Evolutionary conservation across 352 stramenopile species (phyloP).

Genomic region (Phytopythium litorale): DNA sequence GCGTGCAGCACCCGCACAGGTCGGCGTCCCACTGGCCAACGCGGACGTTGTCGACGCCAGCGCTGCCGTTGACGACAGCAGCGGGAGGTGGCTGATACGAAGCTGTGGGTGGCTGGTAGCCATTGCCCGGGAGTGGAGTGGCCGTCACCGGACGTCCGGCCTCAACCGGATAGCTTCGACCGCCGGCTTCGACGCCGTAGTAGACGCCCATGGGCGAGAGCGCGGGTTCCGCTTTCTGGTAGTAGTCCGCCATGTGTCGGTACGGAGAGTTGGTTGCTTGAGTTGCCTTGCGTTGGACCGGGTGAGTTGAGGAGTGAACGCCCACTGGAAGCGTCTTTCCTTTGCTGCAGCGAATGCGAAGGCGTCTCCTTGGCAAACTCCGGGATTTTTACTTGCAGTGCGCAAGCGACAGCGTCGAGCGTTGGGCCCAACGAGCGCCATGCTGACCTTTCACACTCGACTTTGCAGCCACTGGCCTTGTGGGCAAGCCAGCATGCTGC

Average conservation of each 20-base stretch:
- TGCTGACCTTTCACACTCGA: too few relatives aligned
- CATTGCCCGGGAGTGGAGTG: neutral
- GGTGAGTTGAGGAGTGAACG: neutral
- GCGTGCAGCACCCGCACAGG: slow-evolving; percentile 42
- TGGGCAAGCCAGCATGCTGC: neutral
- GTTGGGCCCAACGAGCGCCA: too few relatives aligned
- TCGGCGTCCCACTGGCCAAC: slow-evolving; percentile 21
- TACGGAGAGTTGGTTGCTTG: neutral
- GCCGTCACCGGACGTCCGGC: neutral
- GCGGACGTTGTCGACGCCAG: slow-evolving; percentile 6
- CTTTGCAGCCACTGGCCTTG: neutral
- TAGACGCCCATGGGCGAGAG: slow-evolving; percentile 2
- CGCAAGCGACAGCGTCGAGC: too few relatives aligned
- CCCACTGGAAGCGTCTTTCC: neutral
- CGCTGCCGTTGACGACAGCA: neutral
- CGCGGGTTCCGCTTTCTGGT: neutral
- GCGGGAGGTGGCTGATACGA: neutral
- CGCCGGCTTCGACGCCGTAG: neutral
- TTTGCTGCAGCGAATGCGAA: too few relatives aligned
- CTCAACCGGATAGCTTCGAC: neutral
- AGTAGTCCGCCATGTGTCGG: neutral
- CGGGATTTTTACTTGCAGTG: too few relatives aligned
- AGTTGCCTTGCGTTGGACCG: neutral
- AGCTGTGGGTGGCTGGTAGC: neutral
- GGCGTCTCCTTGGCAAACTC: too few relatives aligned